A percentile compares a stretch with the other conserved stretches of the same genome.
Conservation (phyloP, 1,139 yeast species). For the Blastobotrys persicus region DNA sequence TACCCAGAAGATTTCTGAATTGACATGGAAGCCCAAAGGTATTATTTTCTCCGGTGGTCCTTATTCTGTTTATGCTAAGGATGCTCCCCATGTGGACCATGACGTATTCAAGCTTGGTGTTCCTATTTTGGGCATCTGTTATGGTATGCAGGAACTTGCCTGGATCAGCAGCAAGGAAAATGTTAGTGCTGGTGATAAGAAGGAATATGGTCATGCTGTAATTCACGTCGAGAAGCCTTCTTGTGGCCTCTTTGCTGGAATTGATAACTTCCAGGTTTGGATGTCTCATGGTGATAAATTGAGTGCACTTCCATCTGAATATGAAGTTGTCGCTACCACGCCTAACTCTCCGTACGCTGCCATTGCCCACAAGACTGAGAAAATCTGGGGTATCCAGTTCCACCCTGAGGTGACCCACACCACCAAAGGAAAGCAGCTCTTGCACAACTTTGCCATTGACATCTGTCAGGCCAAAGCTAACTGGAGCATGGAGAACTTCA, state of each 20-base stretch:
- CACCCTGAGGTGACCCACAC: constrained; percentile 99
- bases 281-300: constrained; percentile 99
- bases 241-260: constrained; percentile 78
- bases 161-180: constrained; percentile 91
- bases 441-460: constrained; percentile 87
- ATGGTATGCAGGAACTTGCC: constrained; percentile 98
- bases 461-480: constrained; percentile 84
- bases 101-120: constrained; percentile 86
- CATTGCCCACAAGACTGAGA: constrained; percentile 69
- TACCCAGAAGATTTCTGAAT: constrained; percentile 90
- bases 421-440: constrained; percentile 78
- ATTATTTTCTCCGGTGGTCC: constrained; percentile 97
- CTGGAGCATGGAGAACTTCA: constrained; percentile 98
- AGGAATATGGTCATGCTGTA: constrained; percentile 97
- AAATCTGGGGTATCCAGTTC: constrained; percentile 93
- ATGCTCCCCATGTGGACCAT: constrained; percentile 96
- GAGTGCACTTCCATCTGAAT: constrained; percentile 85
- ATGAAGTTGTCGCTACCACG: constrained; percentile 85
- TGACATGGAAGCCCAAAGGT: constrained; percentile 95
- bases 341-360: constrained; percentile 96
- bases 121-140: constrained; percentile 96
- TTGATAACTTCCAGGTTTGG: constrained; percentile 95
- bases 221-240: constrained; percentile 66
- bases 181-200: constrained; percentile 93
- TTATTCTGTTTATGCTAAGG: constrained; percentile 92